Conservation (phyloP, 768 basidiomycete species). For the Tricholoma saponaceum region DNA sequence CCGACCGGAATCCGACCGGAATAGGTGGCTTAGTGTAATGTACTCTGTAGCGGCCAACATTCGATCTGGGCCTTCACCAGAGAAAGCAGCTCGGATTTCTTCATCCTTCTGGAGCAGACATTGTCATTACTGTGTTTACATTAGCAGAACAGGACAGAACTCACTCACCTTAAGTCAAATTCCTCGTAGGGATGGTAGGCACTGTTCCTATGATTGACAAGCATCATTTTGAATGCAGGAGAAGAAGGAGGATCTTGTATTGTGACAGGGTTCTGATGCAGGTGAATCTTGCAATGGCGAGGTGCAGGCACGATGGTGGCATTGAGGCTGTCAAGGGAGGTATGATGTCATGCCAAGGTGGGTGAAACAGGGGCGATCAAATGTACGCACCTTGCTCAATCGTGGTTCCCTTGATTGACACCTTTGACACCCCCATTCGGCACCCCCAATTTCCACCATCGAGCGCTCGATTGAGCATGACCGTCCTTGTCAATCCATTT, state of each 20-base stretch:
- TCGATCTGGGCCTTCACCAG: too few species aligned
- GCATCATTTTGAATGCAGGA: neutral
- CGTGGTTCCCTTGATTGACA: neutral
- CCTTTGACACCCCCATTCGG: too few species aligned
- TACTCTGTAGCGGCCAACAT: too few species aligned
- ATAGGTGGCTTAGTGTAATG: too few species aligned
- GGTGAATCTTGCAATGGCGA: neutral
- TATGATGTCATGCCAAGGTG: neutral
- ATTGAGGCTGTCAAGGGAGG: neutral
- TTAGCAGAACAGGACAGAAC: too few species aligned
- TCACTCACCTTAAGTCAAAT: too few species aligned
- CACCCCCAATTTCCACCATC: neutral
- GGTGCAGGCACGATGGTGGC: neutral
- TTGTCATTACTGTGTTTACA: too few species aligned
- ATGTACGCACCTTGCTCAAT: neutral
- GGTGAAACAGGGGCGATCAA: neutral
- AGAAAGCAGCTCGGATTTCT: too few species aligned
- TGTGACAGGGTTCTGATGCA: neutral
- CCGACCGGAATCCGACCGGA: too few species aligned
- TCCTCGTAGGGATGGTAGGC: neutral
- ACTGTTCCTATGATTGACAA: neutral
- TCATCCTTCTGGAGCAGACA: too few species aligned
- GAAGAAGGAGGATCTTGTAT: neutral
- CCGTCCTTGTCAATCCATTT: neutral
- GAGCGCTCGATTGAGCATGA: neutral